phyloP scores from a whole-genome alignment of 805 yeast species.

The Schwanniomyces occidentalis region DNA sequence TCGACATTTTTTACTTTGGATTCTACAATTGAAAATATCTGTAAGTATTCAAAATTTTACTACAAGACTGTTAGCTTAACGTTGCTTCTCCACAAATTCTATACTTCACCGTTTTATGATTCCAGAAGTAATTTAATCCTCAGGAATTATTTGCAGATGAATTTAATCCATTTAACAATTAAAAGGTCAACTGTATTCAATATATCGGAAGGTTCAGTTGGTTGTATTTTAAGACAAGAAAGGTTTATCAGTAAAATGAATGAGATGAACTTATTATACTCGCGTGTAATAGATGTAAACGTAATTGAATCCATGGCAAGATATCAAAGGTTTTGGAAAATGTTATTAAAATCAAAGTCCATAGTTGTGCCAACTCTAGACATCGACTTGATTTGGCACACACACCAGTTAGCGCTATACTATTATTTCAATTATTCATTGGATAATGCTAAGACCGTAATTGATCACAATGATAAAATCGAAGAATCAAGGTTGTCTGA shows the following conservation, averaged over 20 bases:
- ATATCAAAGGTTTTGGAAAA: constrained; percentile 6
- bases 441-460: too few species aligned
- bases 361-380: constrained; percentile 12
- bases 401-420: constrained; percentile 10
- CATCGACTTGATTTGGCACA: constrained; percentile 13
- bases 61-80: constrained; percentile 1
- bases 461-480: constrained; percentile 27
- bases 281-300: constrained; percentile 5
- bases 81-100: constrained; percentile 2
- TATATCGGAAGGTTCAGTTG: neutral
- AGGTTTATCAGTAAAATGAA: constrained; percentile 13
- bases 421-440: too few species aligned
- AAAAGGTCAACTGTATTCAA: neutral
- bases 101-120: too few species aligned
- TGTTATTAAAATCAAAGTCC: neutral
- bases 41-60: neutral
- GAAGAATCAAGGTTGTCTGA: constrained; percentile 18
- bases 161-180: constrained; percentile 11
- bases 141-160: constrained; percentile 12
- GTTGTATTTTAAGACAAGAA: constrained; percentile 6
- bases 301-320: constrained; percentile 7
- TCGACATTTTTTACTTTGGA: constrained; percentile 1
- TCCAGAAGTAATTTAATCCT: constrained; percentile 7
- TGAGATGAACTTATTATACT: constrained; percentile 8
- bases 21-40: neutral